Percentiles rank a stretch among this genome's conserved stretches.
phyloP scores from a whole-genome alignment of 2,329 filamentous ascomycete genomes.

The Podosphaera aphanis region DNA sequence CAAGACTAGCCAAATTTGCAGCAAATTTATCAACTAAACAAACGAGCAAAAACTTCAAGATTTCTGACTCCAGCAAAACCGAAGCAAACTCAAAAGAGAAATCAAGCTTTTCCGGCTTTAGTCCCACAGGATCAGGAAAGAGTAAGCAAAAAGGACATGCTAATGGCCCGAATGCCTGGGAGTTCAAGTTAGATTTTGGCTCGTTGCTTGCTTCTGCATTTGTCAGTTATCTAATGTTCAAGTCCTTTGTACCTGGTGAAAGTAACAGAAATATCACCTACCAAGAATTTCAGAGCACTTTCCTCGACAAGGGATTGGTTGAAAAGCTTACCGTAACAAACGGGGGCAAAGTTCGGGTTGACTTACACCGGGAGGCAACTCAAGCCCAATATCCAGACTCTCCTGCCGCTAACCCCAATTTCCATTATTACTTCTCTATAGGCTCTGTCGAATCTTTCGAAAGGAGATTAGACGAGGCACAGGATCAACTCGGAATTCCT shows the following conservation, averaged over 20 bases:
- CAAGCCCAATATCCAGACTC: constrained; percentile 54
- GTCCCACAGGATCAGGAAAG: background rate
- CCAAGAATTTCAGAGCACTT: constrained; percentile 86
- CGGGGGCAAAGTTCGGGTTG: constrained; percentile 53
- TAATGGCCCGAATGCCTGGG: constrained; percentile 8
- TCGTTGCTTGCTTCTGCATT: constrained; percentile 26
- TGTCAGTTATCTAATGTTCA: constrained; percentile 37
- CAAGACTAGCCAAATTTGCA: constrained; percentile 16
- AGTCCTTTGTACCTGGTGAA: constrained; percentile 41
- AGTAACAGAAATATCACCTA: constrained; percentile 69
- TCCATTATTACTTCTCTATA: constrained; percentile 85
- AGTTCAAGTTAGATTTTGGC: constrained; percentile 13
- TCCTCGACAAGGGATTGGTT: constrained; percentile 86
- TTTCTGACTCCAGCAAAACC: constrained; percentile 11
- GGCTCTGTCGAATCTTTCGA: constrained; percentile 89
- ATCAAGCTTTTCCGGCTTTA: constrained; percentile 3
- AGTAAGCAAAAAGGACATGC: constrained; percentile 7
- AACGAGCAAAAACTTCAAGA: constrained; percentile 10
- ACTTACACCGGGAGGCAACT: constrained; percentile 53
- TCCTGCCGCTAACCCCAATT: constrained; percentile 40
- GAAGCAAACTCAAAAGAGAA: constrained; percentile 8
- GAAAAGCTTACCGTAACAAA: constrained; percentile 74
- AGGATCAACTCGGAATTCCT: constrained; percentile 69
- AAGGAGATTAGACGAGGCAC: constrained; percentile 64
- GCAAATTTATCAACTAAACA: constrained; percentile 15